Conservation (phyloP, 2,329 filamentous ascomycete species). For the Didymella lethalis region DNA sequence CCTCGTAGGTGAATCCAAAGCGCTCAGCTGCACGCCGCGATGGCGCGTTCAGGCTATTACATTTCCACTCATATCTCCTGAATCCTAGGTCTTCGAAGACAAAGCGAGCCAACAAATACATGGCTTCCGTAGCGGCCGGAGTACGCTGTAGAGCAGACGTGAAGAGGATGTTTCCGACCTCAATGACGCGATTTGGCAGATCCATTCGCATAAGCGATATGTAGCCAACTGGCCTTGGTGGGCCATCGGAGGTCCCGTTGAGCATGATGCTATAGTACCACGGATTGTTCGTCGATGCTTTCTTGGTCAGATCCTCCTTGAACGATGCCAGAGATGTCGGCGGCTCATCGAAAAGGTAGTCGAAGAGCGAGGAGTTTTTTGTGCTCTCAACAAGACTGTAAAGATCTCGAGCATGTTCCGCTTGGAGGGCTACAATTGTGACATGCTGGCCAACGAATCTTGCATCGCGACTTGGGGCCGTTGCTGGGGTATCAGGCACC, state of each 20-base stretch:
- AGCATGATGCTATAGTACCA: conserved; percentile 26
- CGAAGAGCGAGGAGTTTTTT: conserved; percentile 17
- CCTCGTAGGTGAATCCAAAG: conserved; percentile 67
- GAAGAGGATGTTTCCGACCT: conserved; percentile 66
- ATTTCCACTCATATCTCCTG: conserved; percentile 70
- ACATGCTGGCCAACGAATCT: conserved; percentile 16
- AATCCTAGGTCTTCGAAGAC: conserved; percentile 63
- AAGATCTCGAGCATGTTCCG: conserved; percentile 12
- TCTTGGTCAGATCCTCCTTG: conserved; percentile 9
- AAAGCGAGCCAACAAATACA: conserved; percentile 64
- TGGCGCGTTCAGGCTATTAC: conserved; percentile 63
- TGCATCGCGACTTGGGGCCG: conserved; percentile 17
- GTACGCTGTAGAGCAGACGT: conserved; percentile 61
- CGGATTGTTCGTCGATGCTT: conserved; percentile 21
- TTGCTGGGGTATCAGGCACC: conserved; percentile 13
- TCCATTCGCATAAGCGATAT: conserved; percentile 52
- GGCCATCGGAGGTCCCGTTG: background rate
- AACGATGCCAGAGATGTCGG: conserved; percentile 15
- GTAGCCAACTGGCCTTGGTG: conserved; percentile 19
- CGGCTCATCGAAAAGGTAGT: conserved; percentile 26
- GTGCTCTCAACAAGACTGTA: conserved; percentile 13
- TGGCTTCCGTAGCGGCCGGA: conserved; percentile 64
- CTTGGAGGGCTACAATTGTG: conserved; percentile 11
- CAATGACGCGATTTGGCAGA: conserved; percentile 58
- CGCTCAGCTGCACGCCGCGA: conserved; percentile 64